Conservation (phyloP, 2,329 filamentous ascomycete genomes). For the Colletotrichum gigasporum region DNA sequence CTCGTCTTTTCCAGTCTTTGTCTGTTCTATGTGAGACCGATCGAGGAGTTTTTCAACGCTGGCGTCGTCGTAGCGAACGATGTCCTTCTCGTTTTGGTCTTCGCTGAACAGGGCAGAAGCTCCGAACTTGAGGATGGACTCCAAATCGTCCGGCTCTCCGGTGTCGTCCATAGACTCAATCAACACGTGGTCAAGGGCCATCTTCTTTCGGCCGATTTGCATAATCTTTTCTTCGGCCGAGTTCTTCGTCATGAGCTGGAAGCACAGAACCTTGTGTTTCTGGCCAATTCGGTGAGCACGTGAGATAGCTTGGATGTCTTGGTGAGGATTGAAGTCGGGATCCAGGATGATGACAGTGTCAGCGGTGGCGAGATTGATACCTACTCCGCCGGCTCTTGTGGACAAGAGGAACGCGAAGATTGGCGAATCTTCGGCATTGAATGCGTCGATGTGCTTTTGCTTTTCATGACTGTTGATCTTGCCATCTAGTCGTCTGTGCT, state of each 20-base stretch:
- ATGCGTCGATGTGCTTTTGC: slow-evolving; percentile 93
- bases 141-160: slow-evolving; percentile 80
- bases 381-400: slow-evolving; percentile 93
- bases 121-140: slow-evolving; percentile 88
- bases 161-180: slow-evolving; percentile 95
- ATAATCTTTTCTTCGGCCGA: slow-evolving; percentile 96
- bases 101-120: slow-evolving; percentile 88
- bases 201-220: slow-evolving; percentile 94
- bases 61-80: slow-evolving; percentile 82
- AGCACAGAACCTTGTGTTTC: slow-evolving; percentile 93
- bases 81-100: slow-evolving; percentile 67
- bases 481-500: slow-evolving; percentile 88
- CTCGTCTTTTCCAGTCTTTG: slow-evolving; percentile 68
- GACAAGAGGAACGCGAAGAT: slow-evolving; percentile 93
- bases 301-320: slow-evolving; percentile 95
- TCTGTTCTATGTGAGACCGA: slow-evolving; percentile 81
- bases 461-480: slow-evolving; percentile 83
- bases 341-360: slow-evolving; percentile 99
- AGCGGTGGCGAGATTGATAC: slow-evolving; percentile 95
- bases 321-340: slow-evolving; percentile 96
- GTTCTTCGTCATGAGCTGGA: slow-evolving; percentile 90
- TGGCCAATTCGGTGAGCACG: slow-evolving; percentile 96
- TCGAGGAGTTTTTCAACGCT: slow-evolving; percentile 94
- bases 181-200: slow-evolving; percentile 93
- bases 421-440: slow-evolving; percentile 84